Evolutionary conservation across 164 flowering plant species (phyloP).

Genomic region (Magnolia changhungtana): DNA sequence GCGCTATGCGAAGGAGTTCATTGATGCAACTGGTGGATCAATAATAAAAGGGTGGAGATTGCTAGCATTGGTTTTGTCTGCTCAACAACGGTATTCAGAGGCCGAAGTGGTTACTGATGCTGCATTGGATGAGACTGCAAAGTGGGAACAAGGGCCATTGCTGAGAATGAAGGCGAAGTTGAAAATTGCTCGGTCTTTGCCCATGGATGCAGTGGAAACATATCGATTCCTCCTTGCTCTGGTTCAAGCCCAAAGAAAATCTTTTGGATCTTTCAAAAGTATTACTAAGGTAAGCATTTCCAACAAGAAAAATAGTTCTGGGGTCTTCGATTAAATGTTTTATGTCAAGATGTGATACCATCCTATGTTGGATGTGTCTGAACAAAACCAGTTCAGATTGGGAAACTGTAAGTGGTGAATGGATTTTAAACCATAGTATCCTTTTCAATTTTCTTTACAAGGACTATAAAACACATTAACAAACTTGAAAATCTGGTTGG

Average conservation of each 20-base stretch:
- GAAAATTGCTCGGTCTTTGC: slow-evolving; percentile 60
- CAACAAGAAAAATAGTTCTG: not conserved
- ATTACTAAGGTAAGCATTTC: slow-evolving; percentile 50
- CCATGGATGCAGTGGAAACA: slow-evolving; percentile 83
- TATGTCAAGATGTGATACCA: too few species aligned
- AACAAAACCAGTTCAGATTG: too few species aligned
- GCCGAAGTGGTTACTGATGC: slow-evolving; percentile 87
- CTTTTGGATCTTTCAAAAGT: slow-evolving; percentile 52
- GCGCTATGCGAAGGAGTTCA: slow-evolving; percentile 68
- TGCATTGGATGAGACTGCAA: slow-evolving; percentile 91
- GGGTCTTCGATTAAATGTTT: not conserved
- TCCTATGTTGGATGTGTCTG: too few species aligned
- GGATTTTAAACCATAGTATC: too few species aligned
- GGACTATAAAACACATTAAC: too few species aligned
- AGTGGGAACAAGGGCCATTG: slow-evolving; percentile 96
- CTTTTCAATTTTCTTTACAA: too few species aligned
- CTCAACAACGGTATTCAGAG: slow-evolving; percentile 79
- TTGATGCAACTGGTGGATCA: slow-evolving; percentile 91
- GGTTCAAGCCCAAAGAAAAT: slow-evolving; percentile 85
- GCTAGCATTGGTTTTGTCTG: slow-evolving; percentile 81
- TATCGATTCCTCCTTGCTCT: slow-evolving; percentile 84
- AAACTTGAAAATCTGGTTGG: too few species aligned
- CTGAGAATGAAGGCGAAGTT: slow-evolving; percentile 88
- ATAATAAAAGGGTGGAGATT: slow-evolving; percentile 84
- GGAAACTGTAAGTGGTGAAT: too few species aligned